Evolutionary conservation across 1,284 basidiomycete genomes (phyloP), one percentile per base, ranked within the genome.

Genomic region (Mycena sp.): DNA sequence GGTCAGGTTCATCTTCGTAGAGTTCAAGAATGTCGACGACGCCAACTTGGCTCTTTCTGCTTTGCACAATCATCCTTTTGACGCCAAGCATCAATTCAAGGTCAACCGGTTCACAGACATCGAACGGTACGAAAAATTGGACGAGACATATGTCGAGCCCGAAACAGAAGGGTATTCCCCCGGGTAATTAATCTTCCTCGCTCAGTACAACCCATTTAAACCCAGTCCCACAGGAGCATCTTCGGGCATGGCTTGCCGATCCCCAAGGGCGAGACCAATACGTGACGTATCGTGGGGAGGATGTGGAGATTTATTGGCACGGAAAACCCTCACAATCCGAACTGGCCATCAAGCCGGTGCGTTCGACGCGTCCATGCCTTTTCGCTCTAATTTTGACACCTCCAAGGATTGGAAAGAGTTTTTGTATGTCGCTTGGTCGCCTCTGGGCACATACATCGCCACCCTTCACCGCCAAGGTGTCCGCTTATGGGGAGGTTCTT

Each of bases 391-490:
- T 43, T 48, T 61, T 66, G 29, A 70, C 60, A 57, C 58, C 63
- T 16, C 37, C 23, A 73, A 94, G 89, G 90, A 93, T 76, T 99
- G 98, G 96, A 98, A 95, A 72, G 96, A 99, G 74, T 91, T 84
- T 69, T 75, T 98, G 45, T 99, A 99, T 80, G 92, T 96, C 43
- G 92, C 94, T 52, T 99, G 98, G 98, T 99, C 98, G 37, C 96
- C 97, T 32, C 85, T 93, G 63, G 98, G 98, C 58, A 99, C 97
- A 23, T 95, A 92, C 76, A 85, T 99, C 65, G 91, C 96, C 49
- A 98, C 98, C 10, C 87, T 99, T 61, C 98, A 99, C 77, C 88
- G 94, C 46, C 96, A 96, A 77, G 98, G 98, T 79, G 93, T 99
- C 64, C 93, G 95, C 46, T 85, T 99, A 45, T 99, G 96, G 95